Evolutionary conservation across 2,329 filamentous ascomycete species (phyloP).

Genomic region (Paraconiothyrium sp.): DNA sequence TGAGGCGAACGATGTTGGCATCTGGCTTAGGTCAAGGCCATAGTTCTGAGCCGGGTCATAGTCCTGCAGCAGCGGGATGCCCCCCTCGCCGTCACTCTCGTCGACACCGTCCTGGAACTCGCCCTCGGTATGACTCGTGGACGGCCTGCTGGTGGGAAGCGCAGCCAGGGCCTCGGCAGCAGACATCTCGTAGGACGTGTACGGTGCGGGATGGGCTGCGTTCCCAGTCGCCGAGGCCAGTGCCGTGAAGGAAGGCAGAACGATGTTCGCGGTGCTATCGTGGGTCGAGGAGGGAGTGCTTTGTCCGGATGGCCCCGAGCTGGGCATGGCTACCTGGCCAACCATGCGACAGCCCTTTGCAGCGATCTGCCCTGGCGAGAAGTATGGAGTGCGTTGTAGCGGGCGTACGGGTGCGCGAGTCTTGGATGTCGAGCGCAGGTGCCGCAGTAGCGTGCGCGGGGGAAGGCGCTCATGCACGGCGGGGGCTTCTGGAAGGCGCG

Average conservation of each 20-base stretch:
- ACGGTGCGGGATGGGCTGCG: constrained; percentile 13
- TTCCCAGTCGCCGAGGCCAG: constrained; percentile 16
- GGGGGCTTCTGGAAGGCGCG: constrained; percentile 19
- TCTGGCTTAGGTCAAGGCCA: background rate
- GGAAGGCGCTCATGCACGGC: constrained; percentile 18
- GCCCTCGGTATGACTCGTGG: constrained; percentile 37
- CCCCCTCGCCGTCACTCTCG: constrained; percentile 33
- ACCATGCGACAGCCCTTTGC: background rate
- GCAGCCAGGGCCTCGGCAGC: constrained; percentile 40
- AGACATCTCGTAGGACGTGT: constrained; percentile 35
- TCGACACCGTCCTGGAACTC: constrained; percentile 17
- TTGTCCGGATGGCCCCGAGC: constrained; percentile 4
- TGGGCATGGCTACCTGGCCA: constrained; percentile 8
- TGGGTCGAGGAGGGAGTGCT: background rate
- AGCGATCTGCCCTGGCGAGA: background rate
- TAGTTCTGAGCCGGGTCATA: background rate
- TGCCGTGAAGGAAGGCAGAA: constrained; percentile 20
- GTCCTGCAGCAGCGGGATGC: constrained; percentile 37
- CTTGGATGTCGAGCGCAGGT: constrained; percentile 6
- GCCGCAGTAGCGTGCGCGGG: constrained; percentile 17
- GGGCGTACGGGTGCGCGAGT: constrained; percentile 7
- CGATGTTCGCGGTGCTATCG: background rate
- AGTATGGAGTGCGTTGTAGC: constrained; percentile 1
- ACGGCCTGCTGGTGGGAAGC: constrained; percentile 40
- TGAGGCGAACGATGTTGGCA: background rate